Evolutionary conservation across 1,284 basidiomycete genomes (phyloP), one percentile per base, ranked within the genome.

Genomic region (Puccinia horiana): DNA sequence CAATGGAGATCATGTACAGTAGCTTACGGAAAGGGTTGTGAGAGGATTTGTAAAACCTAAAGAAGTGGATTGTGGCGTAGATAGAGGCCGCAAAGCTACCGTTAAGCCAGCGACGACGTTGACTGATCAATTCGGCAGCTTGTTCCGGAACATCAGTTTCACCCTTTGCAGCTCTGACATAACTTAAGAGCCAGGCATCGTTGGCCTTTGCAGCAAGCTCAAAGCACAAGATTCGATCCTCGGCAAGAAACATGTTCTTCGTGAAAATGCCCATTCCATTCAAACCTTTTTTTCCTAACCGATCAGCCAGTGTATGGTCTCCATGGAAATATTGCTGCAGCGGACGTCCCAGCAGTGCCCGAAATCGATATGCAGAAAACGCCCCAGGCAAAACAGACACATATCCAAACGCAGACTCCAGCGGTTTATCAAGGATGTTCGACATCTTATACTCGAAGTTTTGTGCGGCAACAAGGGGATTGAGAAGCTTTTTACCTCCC

Each of bases 401-500:
- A 83, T 98, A 98, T 77, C 96, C 96, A 86, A 98, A 98, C 84
- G 92, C 92, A 85, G 93, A 95, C 88, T 98, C 96, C 69, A 96
- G 89, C 2, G 96, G 96, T 87, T 96, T 87, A 91, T 93, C 93
- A 37, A 96, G 89, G 85, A 97, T 96, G 87, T 96, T 96, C 54
- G 93, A 95, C 93, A 96, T 96, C 88, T 94, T 98, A 89, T 98
- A 98, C 88, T 99, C 96, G 85, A 99, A 98, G 88, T 98, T 98
- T 87, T 98, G 96, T 35, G 83, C 86, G 8, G 86, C 87, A 12
- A 94, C 91, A 69, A 98, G 89, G 16, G 96, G 96, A 85, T 98
- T 99, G 83, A 98, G 86, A 49, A 99, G 90, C 86, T 97, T 96
- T 87, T 89, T 92, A 42, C 96, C 96, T 37, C 93, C 93, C 86